Evolutionary conservation across 495 filamentous ascomycete species (phyloP).

Genomic region (Podospora sp.): DNA sequence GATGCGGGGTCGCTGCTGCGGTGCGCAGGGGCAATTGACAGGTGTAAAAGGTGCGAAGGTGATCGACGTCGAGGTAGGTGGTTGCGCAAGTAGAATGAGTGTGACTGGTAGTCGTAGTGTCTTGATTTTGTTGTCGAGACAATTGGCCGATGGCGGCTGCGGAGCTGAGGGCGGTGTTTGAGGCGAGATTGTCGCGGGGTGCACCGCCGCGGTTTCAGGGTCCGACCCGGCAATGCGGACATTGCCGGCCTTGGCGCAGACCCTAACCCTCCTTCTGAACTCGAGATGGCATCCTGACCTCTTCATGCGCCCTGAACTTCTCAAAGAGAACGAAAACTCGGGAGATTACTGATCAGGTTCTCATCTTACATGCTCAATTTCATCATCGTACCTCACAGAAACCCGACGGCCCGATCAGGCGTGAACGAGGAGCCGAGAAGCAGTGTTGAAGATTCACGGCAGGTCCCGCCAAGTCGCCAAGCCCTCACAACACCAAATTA

Average conservation of each 20-base stretch:
- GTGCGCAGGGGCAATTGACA: not conserved
- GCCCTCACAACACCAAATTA: slow-evolving; percentile 2
- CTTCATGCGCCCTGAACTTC: not conserved
- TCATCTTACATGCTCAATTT: not conserved
- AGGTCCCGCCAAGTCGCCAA: not conserved
- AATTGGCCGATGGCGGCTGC: not conserved
- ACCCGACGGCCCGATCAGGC: not conserved
- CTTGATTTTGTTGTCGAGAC: not conserved
- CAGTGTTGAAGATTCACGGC: not conserved
- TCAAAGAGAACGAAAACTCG: not conserved
- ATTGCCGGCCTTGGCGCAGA: not conserved
- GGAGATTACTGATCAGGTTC: not conserved
- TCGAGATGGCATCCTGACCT: not conserved
- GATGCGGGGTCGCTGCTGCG: not conserved
- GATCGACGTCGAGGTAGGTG: not conserved
- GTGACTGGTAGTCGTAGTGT: not conserved
- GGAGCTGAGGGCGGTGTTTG: not conserved
- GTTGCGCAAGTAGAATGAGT: not conserved
- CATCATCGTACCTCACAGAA: not conserved
- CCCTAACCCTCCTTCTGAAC: not conserved
- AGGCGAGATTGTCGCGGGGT: not conserved
- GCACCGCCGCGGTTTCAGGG: slow-evolving; percentile 4
- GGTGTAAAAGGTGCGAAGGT: not conserved
- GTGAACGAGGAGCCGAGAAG: not conserved
- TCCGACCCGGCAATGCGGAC: not conserved